These are phyloP conservation scores for Chrysanthemum makinoi DNA, from an alignment of 129 eudicot species.

Conservation along the genomic window DNA sequence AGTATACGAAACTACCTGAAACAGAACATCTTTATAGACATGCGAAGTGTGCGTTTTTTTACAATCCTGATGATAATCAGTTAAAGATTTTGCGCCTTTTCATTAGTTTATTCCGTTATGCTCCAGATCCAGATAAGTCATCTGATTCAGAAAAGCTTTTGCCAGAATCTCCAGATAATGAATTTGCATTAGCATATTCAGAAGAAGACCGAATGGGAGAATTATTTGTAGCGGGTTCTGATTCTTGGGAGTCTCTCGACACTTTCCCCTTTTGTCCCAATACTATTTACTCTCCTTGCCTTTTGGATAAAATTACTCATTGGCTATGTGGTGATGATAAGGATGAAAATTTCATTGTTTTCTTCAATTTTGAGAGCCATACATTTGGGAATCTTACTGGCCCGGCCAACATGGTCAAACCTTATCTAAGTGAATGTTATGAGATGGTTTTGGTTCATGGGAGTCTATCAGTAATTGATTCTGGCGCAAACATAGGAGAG, in stretches of 20 bases:
- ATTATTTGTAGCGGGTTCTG: conserved; percentile 20
- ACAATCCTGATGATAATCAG: background rate
- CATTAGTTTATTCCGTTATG: background rate
- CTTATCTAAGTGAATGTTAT: background rate
- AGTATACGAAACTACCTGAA: conserved; percentile 24
- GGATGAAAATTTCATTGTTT: conserved; percentile 14
- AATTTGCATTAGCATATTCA: background rate
- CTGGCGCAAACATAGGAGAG: background rate
- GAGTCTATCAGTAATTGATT: conserved; percentile 18
- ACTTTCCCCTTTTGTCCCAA: conserved; percentile 5
- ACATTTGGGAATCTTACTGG: conserved; percentile 16
- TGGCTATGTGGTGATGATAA: conserved; percentile 19
- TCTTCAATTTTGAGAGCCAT: conserved; percentile 21
- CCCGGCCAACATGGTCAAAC: conserved; percentile 2
- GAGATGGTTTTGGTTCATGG: conserved; percentile 15
- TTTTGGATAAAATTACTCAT: conserved; percentile 18
- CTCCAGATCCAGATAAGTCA: conserved; percentile 10
- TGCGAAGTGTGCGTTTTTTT: conserved; percentile 18
- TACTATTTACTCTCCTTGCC: conserved; percentile 18
- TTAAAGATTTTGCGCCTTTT: conserved; percentile 22
- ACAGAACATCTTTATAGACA: background rate
- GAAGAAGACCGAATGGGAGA: conserved; percentile 22
- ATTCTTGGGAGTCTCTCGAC: conserved; percentile 22
- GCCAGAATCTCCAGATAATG: background rate
- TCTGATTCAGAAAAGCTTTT: background rate